phyloP scores from a whole-genome alignment of 2,329 filamentous ascomycete species.

The Arthroderma sp. region DNA sequence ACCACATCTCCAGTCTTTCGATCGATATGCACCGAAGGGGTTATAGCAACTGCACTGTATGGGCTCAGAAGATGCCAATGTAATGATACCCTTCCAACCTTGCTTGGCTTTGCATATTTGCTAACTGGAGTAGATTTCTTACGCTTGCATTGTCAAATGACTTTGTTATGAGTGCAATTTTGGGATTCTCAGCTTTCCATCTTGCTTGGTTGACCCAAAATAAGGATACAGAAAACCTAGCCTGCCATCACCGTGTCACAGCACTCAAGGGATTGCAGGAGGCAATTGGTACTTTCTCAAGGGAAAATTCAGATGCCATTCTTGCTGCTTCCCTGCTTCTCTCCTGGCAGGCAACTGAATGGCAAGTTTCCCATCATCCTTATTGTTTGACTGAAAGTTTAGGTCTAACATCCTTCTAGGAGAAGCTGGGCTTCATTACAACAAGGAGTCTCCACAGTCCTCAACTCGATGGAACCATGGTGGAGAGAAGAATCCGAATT shows the following conservation, averaged over 20 bases:
- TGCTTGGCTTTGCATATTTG: neutral
- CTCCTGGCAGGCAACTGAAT: slow-evolving; percentile 93
- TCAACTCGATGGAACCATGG: slow-evolving; percentile 79
- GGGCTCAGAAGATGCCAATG: slow-evolving; percentile 87
- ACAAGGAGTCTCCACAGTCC: slow-evolving; percentile 79
- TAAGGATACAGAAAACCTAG: slow-evolving; percentile 71
- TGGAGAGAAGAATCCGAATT: slow-evolving; percentile 69
- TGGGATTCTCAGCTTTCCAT: slow-evolving; percentile 90
- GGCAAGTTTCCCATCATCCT: slow-evolving; percentile 45
- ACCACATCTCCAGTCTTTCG: slow-evolving; percentile 78
- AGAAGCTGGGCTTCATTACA: slow-evolving; percentile 86
- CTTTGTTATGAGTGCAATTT: slow-evolving; percentile 87
- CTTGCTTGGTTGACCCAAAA: slow-evolving; percentile 82
- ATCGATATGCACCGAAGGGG: slow-evolving; percentile 65
- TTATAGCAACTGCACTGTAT: slow-evolving; percentile 74
- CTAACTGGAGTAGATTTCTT: slow-evolving; percentile 50
- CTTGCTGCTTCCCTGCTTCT: slow-evolving; percentile 82
- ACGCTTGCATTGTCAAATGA: slow-evolving; percentile 66
- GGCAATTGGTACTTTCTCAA: slow-evolving; percentile 72
- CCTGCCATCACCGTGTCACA: slow-evolving; percentile 74
- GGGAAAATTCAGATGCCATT: slow-evolving; percentile 77
- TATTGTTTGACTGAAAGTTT: slow-evolving; percentile 8
- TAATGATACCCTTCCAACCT: slow-evolving; percentile 35
- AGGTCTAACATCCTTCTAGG: slow-evolving; percentile 40
- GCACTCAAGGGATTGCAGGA: slow-evolving; percentile 80